Percentiles rank a stretch among this genome's conserved stretches.
These are phyloP conservation scores for Ogataea minuta DNA, from an alignment of 805 yeast genomes.

Conservation along the genomic window DNA sequence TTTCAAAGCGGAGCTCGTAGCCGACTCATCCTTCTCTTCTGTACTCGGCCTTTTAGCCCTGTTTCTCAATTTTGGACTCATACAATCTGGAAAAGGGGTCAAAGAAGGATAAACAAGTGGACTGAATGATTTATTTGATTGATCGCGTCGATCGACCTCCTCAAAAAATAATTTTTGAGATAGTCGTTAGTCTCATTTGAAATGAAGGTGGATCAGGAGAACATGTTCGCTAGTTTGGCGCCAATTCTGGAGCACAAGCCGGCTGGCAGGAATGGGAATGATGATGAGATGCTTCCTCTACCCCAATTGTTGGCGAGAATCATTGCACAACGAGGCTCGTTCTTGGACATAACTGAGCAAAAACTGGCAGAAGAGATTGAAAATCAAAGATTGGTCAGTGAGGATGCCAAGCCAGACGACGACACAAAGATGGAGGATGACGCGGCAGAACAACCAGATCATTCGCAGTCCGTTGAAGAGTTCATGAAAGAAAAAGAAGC, in stretches of 20 bases:
- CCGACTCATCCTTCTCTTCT: neutral
- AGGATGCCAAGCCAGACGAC: slow-evolving; percentile 20
- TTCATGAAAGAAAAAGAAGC: slow-evolving; percentile 53
- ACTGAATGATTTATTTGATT: neutral
- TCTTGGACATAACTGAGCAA: slow-evolving; percentile 57
- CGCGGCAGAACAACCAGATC: slow-evolving; percentile 11
- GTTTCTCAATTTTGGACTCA: slow-evolving; percentile 4
- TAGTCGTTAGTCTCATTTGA: neutral
- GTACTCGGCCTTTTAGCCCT: slow-evolving; percentile 2
- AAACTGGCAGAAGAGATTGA: slow-evolving; percentile 45
- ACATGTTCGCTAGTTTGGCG: slow-evolving; percentile 12
- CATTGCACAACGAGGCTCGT: slow-evolving; percentile 57
- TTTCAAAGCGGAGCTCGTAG: slow-evolving; percentile 8
- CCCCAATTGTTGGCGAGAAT: slow-evolving; percentile 59
- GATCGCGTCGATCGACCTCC: slow-evolving; percentile 3
- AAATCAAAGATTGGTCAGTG: slow-evolving; percentile 9
- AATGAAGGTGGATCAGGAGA: slow-evolving; percentile 1
- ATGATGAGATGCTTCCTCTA: slow-evolving; percentile 31
- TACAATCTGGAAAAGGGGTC: neutral
- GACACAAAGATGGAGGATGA: slow-evolving; percentile 15
- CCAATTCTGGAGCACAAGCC: slow-evolving; percentile 17
- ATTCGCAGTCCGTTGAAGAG: slow-evolving; percentile 32
- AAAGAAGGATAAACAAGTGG: slow-evolving; percentile 1
- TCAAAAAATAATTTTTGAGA: neutral
- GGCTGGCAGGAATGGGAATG: slow-evolving; percentile 1